Conservation (phyloP, 2,329 filamentous ascomycete genomes). For the Calonectria crousiana region DNA sequence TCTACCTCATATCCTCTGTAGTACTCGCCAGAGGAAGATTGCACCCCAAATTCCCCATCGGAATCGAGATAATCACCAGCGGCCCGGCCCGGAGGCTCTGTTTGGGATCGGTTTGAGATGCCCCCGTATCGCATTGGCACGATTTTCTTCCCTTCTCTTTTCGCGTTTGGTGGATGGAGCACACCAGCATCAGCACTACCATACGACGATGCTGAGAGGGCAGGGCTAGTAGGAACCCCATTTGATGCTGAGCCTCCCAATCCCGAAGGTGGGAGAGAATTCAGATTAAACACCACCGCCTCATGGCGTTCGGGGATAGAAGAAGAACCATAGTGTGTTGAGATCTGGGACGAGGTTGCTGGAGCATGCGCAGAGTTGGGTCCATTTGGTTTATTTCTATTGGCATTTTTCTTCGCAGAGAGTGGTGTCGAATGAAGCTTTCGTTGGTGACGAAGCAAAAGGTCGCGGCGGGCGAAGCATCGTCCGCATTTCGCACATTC, state of each 20-base stretch:
- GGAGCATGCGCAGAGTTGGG: not conserved
- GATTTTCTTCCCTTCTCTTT: not conserved
- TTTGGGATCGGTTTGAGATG: not conserved
- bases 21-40: constrained; percentile 46
- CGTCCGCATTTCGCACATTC: constrained; percentile 94
- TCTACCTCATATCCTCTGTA: constrained; percentile 76
- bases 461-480: constrained; percentile 93
- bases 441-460: constrained; percentile 95
- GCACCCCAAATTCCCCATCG: not conserved
- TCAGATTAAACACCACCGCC: not conserved
- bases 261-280: not conserved
- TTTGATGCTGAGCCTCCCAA: not conserved
- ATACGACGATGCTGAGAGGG: not conserved
- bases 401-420: not conserved
- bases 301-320: not conserved
- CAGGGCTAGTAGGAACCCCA: not conserved
- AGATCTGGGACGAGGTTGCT: not conserved
- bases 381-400: not conserved
- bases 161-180: not conserved
- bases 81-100: not conserved
- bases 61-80: not conserved
- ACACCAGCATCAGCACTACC: not conserved
- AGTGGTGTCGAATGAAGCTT: constrained; percentile 93
- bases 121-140: not conserved
- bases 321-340: not conserved